Percentiles rank a stretch among this genome's conserved stretches.
phyloP scores from a whole-genome alignment of 805 yeast genomes.

The Clavispora phyllophila region DNA sequence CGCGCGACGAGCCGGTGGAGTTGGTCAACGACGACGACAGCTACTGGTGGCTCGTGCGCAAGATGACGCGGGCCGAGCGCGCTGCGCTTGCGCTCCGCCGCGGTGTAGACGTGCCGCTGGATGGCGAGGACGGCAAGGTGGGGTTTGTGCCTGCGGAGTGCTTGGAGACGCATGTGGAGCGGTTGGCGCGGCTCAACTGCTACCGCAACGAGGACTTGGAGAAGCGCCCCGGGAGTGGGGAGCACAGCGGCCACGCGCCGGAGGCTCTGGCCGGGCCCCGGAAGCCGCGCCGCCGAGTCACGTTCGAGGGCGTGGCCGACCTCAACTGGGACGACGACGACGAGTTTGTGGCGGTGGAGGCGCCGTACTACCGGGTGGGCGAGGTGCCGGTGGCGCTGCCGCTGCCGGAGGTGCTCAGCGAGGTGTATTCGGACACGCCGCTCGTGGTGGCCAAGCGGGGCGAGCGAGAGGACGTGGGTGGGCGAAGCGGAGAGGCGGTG shows the following conservation, averaged over 20 bases:
- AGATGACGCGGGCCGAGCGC: constrained; percentile 32
- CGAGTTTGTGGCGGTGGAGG: constrained; percentile 1
- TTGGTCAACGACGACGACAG: constrained; percentile 84
- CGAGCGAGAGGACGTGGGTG: no score
- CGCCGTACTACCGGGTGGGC: constrained; percentile 3
- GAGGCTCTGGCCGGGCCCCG: neutral
- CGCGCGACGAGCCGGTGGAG: constrained; percentile 76
- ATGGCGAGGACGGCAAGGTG: constrained; percentile 58
- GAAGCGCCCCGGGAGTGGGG: no score
- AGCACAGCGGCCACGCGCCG: no score
- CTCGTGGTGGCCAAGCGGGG: neutral
- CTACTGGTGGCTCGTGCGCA: constrained; percentile 91
- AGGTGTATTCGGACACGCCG: constrained; percentile 5
- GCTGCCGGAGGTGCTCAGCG: constrained; percentile 16
- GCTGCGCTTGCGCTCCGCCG: constrained; percentile 9
- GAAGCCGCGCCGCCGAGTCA: constrained; percentile 17
- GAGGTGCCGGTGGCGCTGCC: constrained; percentile 7
- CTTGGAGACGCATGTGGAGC: constrained; percentile 83
- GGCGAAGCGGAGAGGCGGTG: no score
- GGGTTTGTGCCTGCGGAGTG: constrained; percentile 98
- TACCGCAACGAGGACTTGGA: constrained; percentile 81
- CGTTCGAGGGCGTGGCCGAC: constrained; percentile 33
- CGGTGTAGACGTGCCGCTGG: constrained; percentile 14
- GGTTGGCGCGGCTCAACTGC: constrained; percentile 87
- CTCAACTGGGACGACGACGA: constrained; percentile 20